Percentiles rank a stretch among this genome's conserved stretches.
Evolutionary conservation across 2,329 filamentous ascomycete genomes (phyloP).

Genomic region (Ophiostoma tasmaniense): DNA sequence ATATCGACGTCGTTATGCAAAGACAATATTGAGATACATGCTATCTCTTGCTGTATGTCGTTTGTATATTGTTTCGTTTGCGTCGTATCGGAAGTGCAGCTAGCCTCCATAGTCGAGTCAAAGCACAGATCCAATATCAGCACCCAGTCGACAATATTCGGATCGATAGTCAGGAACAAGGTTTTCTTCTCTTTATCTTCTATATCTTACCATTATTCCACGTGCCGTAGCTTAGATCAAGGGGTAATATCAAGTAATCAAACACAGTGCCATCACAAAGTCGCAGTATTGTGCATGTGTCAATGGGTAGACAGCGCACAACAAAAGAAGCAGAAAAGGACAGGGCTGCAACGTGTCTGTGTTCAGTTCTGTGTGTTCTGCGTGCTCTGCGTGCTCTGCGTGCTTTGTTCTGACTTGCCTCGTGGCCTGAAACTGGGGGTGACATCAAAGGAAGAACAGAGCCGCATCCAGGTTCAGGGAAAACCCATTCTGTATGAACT

Average conservation of each 20-base stretch:
- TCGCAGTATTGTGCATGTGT: background rate
- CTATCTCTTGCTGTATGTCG: too few relatives aligned
- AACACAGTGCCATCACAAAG: background rate
- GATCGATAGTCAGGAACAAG: too few relatives aligned
- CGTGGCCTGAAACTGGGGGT: background rate
- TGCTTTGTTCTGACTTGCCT: background rate
- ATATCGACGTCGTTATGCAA: too few relatives aligned
- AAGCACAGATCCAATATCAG: background rate
- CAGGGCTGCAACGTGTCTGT: background rate
- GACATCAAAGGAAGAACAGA: background rate
- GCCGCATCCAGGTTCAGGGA: background rate
- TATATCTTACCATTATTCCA: background rate
- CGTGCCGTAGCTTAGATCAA: background rate
- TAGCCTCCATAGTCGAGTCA: background rate
- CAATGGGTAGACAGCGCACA: background rate
- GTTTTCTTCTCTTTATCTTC: too few relatives aligned
- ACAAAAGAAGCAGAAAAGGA: background rate
- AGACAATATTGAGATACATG: too few relatives aligned
- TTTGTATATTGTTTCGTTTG: background rate
- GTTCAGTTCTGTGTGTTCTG: background rate
- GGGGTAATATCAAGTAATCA: background rate
- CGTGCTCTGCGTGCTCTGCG: background rate
- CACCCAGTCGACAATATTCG: too few relatives aligned
- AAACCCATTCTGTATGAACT: background rate
- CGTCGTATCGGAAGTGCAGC: background rate